Base-by-base conservation (phyloP, 192 early-diverging fungal genomes). In the Cetraspora pellucida region DNA sequence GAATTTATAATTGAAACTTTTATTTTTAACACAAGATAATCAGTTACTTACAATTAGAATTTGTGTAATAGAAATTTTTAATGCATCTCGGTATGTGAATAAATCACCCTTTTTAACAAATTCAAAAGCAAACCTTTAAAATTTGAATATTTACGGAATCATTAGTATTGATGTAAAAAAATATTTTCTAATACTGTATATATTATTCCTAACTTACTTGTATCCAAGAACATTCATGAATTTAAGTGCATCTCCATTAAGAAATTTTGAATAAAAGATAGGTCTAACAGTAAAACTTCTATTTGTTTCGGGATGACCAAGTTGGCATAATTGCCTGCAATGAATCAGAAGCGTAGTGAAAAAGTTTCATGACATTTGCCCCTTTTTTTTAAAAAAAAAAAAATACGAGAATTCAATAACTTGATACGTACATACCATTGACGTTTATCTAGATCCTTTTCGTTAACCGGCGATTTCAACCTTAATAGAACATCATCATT, bases 171-270 rank as follows among this genome's bases (percentile, higher is more conserved):
- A 25, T n/a, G n/a, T n/a, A n/a, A 23, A 45, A n/a, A 21, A 57
- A 44, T n/a, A 27, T 23, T 74, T 43, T 14, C 11, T 58, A 45
- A 13, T 21, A 37, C 27, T 2, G 0, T 28, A 54, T 0, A 54
- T 21, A 19, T 52, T n/a, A 28, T 25, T 31, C 19, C 47, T 9
- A 37, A 37, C 82, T 46, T 83, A 91, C 85, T 78, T 89, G 77
- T 95, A 95, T 10, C 93, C 91, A 11, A 95, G 80, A 50, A 91
- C 83, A 31, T 84, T 85, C 81, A 94, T 86, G 69, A 90, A 92
- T 77, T 86, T 81, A 72, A 91, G 82, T 0, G 86, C 89, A 77
- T 94, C 90, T 17, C 91, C 93, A n/a, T 87, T 80, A 14, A 86
- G 30, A 17, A 87, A 77, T 57, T 85, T 83, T 16, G 90, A 88